Evolutionary conservation across 2,329 filamentous ascomycete species (phyloP).

Genomic region (Zasmidium cellare): DNA sequence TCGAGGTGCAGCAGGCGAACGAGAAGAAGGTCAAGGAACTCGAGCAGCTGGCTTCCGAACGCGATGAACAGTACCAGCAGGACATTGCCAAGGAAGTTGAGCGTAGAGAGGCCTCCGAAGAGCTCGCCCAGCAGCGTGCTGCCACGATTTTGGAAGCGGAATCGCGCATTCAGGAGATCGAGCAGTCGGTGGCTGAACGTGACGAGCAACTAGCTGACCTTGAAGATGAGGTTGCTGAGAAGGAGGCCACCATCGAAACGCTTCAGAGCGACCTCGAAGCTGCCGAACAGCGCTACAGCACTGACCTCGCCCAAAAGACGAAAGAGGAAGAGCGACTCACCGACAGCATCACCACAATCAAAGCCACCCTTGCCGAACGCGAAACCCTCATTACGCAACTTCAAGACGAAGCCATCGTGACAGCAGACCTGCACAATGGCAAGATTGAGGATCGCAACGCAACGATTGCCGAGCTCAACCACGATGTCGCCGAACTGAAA

Average conservation of each 20-base stretch:
- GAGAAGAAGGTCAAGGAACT: slow-evolving; percentile 40
- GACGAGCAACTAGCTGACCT: slow-evolving; percentile 33
- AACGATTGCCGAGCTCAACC: slow-evolving; percentile 34
- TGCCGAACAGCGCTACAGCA: slow-evolving; percentile 23
- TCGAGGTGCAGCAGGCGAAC: slow-evolving; percentile 46
- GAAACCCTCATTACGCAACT: slow-evolving; percentile 16
- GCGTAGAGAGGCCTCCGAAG: slow-evolving; percentile 40
- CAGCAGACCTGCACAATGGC: slow-evolving; percentile 29
- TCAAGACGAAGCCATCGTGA: slow-evolving; percentile 24
- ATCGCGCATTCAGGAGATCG: slow-evolving; percentile 35
- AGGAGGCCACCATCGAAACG: slow-evolving; percentile 27
- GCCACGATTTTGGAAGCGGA: slow-evolving; percentile 38
- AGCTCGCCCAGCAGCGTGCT: slow-evolving; percentile 35
- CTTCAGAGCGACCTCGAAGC: slow-evolving; percentile 27
- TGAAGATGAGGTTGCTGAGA: slow-evolving; percentile 26
- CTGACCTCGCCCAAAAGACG: slow-evolving; percentile 15
- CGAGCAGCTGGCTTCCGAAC: slow-evolving; percentile 38
- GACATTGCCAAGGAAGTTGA: slow-evolving; percentile 41
- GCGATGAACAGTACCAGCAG: slow-evolving; percentile 40
- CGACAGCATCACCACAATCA: slow-evolving; percentile 27
- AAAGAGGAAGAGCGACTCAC: slow-evolving; percentile 28
- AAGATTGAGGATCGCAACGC: slow-evolving; percentile 36
- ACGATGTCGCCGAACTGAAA: slow-evolving; percentile 21
- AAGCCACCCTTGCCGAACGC: slow-evolving; percentile 23
- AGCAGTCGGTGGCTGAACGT: slow-evolving; percentile 30